These are phyloP conservation scores for Alternaria tenuissima DNA, from an alignment of 2,329 filamentous ascomycete genomes.

Conservation along the genomic window DNA sequence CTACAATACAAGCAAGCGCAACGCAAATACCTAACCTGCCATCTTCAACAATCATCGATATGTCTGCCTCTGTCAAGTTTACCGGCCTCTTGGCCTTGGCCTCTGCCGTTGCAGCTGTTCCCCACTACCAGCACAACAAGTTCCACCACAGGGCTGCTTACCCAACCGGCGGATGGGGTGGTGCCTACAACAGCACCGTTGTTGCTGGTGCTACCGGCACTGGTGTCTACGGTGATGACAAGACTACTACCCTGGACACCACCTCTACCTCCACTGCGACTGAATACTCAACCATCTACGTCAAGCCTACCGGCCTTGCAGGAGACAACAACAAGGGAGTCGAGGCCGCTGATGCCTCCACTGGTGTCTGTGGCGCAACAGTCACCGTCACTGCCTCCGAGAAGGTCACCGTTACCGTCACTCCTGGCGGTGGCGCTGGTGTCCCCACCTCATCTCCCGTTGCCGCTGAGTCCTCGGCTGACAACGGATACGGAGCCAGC, in stretches of 20 bases:
- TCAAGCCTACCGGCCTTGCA: slow-evolving; percentile 30
- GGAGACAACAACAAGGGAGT: slow-evolving; percentile 17
- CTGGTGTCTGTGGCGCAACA: slow-evolving; percentile 38
- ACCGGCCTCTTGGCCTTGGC: slow-evolving; percentile 54
- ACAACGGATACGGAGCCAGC: slow-evolving; percentile 13
- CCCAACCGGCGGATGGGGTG: slow-evolving; percentile 43
- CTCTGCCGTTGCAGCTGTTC: slow-evolving; percentile 50
- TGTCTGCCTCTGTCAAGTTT: slow-evolving; percentile 50
- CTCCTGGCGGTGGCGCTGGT: slow-evolving; percentile 32
- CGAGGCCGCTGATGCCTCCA: slow-evolving; percentile 29
- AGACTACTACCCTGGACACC: slow-evolving; percentile 35
- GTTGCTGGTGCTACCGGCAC: slow-evolving; percentile 32
- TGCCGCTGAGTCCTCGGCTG: slow-evolving; percentile 14
- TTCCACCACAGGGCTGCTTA: slow-evolving; percentile 43
- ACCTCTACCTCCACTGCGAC: slow-evolving; percentile 40
- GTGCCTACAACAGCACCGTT: slow-evolving; percentile 36
- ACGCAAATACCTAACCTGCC: slow-evolving; percentile 4
- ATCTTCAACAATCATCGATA: slow-evolving; percentile 34
- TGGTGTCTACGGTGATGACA: slow-evolving; percentile 25
- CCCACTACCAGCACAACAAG: slow-evolving; percentile 43
- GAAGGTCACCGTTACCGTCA: slow-evolving; percentile 54
- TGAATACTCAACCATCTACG: slow-evolving; percentile 34
- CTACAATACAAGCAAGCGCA: slow-evolving; percentile 13
- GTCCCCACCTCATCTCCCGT: slow-evolving; percentile 26
- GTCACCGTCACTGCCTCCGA: slow-evolving; percentile 52